Percentiles rank a stretch among this genome's conserved stretches.
Evolutionary conservation across 2,329 filamentous ascomycete species (phyloP).

Genomic region (Trichophyton verrucosum): DNA sequence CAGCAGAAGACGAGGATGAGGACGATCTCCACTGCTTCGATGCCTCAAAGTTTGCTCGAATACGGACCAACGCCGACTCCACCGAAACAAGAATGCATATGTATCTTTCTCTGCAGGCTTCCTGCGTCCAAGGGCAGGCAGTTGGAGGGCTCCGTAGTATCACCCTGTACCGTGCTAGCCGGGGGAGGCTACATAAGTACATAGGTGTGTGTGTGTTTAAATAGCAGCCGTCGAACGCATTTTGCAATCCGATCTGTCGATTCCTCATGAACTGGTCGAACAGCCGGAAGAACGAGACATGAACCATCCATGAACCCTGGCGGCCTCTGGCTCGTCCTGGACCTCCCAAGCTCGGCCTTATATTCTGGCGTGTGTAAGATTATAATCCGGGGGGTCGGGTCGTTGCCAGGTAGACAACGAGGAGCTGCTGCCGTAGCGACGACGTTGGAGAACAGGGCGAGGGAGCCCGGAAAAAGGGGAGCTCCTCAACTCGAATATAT

Average conservation of each 20-base stretch:
- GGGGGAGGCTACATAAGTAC: background rate
- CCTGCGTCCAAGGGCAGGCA: background rate
- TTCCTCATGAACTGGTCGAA: background rate
- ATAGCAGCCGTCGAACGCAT: background rate
- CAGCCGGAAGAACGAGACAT: background rate
- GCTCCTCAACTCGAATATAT: background rate
- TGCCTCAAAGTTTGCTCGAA: background rate
- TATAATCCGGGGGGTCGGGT: background rate
- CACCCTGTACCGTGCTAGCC: background rate
- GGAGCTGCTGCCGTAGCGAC: background rate
- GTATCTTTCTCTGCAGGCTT: background rate
- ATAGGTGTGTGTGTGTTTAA: background rate
- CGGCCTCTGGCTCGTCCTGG: background rate
- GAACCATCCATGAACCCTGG: background rate
- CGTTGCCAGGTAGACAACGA: background rate
- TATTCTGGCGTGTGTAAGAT: background rate
- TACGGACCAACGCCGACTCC: constrained; percentile 2
- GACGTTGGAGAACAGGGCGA: background rate
- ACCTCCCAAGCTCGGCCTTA: too few relatives aligned
- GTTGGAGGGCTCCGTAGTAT: background rate
- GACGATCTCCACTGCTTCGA: constrained; percentile 1
- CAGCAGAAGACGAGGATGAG: background rate
- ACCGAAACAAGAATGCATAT: background rate
- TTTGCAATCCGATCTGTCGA: background rate
- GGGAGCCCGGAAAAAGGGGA: background rate